Percentiles rank a stretch among this genome's conserved stretches.
These are phyloP conservation scores for Fusarium sp. DNA, from an alignment of 2,329 filamentous ascomycete genomes.

Conservation along the genomic window DNA sequence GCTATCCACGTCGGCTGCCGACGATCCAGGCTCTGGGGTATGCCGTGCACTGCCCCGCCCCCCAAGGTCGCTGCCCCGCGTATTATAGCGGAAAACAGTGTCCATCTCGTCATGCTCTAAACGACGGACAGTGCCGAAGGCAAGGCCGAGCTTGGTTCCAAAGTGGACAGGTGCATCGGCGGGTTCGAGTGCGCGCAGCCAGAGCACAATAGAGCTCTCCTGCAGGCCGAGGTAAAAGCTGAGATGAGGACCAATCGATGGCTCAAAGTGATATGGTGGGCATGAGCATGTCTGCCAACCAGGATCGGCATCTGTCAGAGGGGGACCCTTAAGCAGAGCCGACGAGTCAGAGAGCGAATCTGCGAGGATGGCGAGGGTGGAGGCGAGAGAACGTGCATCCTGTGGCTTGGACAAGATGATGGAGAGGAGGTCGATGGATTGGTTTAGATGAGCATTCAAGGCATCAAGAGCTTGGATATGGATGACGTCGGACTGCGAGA, in stretches of 20 bases:
- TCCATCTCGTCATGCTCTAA: constrained; percentile 87
- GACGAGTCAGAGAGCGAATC: constrained; percentile 68
- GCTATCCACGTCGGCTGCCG: constrained; percentile 35
- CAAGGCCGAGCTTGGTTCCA: constrained; percentile 78
- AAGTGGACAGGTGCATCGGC: constrained; percentile 74
- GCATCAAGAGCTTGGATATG: constrained; percentile 79
- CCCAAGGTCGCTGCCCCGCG: constrained; percentile 50
- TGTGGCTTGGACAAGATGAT: constrained; percentile 76
- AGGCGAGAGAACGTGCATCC: constrained; percentile 71
- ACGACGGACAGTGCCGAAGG: constrained; percentile 75
- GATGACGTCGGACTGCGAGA: constrained; percentile 66
- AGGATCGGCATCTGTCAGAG: constrained; percentile 57
- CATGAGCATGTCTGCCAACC: constrained; percentile 63
- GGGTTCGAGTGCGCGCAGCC: constrained; percentile 79
- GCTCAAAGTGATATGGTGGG: constrained; percentile 60
- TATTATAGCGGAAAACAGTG: constrained; percentile 77
- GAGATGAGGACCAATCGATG: constrained; percentile 71
- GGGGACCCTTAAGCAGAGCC: constrained; percentile 70
- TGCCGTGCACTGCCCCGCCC: constrained; percentile 46
- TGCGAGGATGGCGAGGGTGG: constrained; percentile 70
- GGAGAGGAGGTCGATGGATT: constrained; percentile 86
- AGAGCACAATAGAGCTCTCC: constrained; percentile 79
- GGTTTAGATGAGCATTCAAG: constrained; percentile 84
- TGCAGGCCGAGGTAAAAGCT: constrained; percentile 81
- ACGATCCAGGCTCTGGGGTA: constrained; percentile 43